phyloP scores from a whole-genome alignment of 2,329 filamentous ascomycete species.

The Arthrocladium fulminans region DNA sequence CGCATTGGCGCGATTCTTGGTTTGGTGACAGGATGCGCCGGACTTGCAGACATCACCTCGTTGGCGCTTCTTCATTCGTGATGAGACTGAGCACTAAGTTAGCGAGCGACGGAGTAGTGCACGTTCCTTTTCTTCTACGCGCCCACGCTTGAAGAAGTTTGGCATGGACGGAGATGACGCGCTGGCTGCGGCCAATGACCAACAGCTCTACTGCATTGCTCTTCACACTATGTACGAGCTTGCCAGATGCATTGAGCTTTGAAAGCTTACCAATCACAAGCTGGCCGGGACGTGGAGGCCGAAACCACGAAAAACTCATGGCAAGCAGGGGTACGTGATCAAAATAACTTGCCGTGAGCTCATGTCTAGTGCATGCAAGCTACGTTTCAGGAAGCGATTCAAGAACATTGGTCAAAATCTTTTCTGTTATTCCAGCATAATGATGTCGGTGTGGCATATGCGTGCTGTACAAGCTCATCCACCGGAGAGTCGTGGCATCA shows the following conservation, averaged over 20 bases:
- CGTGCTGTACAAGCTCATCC: neutral
- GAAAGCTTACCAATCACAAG: neutral
- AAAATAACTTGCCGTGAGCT: neutral
- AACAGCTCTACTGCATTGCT: neutral
- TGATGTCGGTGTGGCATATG: neutral
- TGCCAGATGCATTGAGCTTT: neutral
- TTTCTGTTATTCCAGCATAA: neutral
- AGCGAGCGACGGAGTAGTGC: neutral
- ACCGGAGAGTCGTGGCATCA: constrained; percentile 1
- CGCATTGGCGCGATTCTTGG: neutral
- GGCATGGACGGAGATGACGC: neutral
- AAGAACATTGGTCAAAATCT: neutral
- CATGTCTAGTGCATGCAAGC: neutral
- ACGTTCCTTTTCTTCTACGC: constrained; percentile 1
- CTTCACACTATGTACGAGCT: neutral
- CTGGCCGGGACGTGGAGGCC: neutral
- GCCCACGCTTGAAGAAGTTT: constrained; percentile 5
- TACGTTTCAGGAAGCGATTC: constrained; percentile 4
- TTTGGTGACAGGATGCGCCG: neutral
- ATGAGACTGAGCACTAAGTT: neutral
- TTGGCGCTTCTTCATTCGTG: constrained; percentile 1
- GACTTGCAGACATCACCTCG: constrained; percentile 4
- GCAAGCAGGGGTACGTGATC: neutral
- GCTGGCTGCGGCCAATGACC: neutral
- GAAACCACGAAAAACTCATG: neutral